Evolutionary conservation across 129 eudicot genomes (phyloP), one percentile per base, ranked within the genome.

Genomic region (Dittrichia graveolens): DNA sequence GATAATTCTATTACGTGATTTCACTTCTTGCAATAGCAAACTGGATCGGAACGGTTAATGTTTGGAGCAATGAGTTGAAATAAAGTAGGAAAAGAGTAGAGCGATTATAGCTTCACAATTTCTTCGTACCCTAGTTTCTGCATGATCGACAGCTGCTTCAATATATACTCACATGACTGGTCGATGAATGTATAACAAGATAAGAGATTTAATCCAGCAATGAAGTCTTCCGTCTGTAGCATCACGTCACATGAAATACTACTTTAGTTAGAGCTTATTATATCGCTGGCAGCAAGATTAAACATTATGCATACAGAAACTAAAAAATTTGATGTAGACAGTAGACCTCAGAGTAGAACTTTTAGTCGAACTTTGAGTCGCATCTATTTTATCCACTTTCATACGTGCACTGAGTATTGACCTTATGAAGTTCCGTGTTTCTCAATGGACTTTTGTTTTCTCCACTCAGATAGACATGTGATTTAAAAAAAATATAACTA

Each of bases 161-260:
- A 61, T 58, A 90, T 75, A 54, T 86, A 84, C 55, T 94, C 97
- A 69, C 99, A 94, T 61, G 87, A 76, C 59, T 90, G 80, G 75
- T 90, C 99, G 69, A 94, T 78, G 50, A 90, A 94, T 16, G 81
- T 90, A 69, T 94, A 94, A 68, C 91, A 86, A 64, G 86, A 81
- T 73, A 87, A 67, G 66, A 88, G 72, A 73, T 75, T 79, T 80
- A 84, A 69, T 56, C 92, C 97, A 73, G 84, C 81, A 15, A 94
- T 65, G 77, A 84, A 89, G 52, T 91, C 99, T 77, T 90, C 99
- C 15, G 96, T 89, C 99, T 94, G 91, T 78, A 75, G 61, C 48
- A 79, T 55, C 82, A 76, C 50, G 50, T 80, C 78, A 59, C 72
- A 81, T 47, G 56, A 71, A 52, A 74, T 66, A 76, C 49, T 69